phyloP scores from a whole-genome alignment of 192 early-diverging fungal species.

The Mortierella claussenii region DNA sequence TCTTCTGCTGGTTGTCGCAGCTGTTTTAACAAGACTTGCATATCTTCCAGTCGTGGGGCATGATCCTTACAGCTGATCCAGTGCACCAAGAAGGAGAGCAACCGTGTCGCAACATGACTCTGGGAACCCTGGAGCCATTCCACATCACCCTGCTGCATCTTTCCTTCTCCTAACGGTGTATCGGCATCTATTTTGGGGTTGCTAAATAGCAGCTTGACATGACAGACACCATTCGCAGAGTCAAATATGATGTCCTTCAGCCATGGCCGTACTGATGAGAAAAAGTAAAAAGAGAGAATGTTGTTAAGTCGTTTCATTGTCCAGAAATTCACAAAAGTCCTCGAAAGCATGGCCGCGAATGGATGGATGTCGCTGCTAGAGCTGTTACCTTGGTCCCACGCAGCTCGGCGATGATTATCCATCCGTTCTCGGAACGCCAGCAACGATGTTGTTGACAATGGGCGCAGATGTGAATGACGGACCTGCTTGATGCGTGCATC shows the following conservation, averaged over 20 bases:
- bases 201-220: slow-evolving; percentile 20
- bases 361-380: no score
- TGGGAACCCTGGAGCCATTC: slow-evolving; percentile 28
- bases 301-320: no score
- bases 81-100: slow-evolving; percentile 38
- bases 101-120: slow-evolving; percentile 29
- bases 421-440: slow-evolving; percentile 55
- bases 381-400: slow-evolving; percentile 38
- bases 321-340: no score
- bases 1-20: slow-evolving; percentile 3
- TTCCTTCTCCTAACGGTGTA: no score
- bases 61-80: slow-evolving; percentile 52
- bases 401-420: slow-evolving; percentile 52
- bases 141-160: no score
- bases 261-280: slow-evolving; percentile 14
- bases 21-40: slow-evolving; percentile 19
- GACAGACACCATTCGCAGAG: slow-evolving; percentile 41
- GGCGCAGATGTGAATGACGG: background rate
- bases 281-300: background rate
- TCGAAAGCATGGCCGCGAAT: no score
- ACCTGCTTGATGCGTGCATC: background rate
- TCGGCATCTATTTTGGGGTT: no score
- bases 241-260: slow-evolving; percentile 35
- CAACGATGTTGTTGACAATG: slow-evolving; percentile 42
- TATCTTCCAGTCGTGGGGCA: slow-evolving; percentile 33